Evolutionary conservation across 306 rosid genomes (phyloP).

Genomic region (Castanea crenata): DNA sequence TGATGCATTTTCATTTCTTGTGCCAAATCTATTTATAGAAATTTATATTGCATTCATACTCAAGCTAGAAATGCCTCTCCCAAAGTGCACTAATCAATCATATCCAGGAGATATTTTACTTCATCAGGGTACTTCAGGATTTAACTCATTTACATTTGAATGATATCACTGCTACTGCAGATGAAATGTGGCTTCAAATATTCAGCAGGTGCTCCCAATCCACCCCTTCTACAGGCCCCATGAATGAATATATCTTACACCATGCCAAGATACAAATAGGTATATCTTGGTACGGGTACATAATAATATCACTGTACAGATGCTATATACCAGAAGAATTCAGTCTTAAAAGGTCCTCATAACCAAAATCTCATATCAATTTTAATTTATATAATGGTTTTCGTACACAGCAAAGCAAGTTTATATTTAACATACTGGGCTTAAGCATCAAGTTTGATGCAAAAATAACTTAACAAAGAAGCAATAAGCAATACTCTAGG

Average conservation of each 20-base stretch:
- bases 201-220: background rate
- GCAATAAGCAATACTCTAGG: background rate
- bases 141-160: background rate
- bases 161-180: background rate
- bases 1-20: too few relatives aligned
- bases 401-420: background rate
- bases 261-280: background rate
- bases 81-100: too few relatives aligned
- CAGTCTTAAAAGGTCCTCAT: background rate
- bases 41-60: too few relatives aligned
- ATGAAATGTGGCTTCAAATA: background rate
- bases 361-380: background rate
- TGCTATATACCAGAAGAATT: too few relatives aligned
- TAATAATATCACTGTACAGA: too few relatives aligned
- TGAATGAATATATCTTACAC: background rate
- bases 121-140: background rate
- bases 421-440: background rate
- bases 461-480: background rate
- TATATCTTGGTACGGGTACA: background rate
- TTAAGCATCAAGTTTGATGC: background rate
- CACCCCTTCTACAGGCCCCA: background rate
- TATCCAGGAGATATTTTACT: background rate
- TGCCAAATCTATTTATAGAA: too few relatives aligned
- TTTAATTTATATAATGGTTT: background rate
- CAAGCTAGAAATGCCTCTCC: too few relatives aligned